phyloP scores from a whole-genome alignment of 345 rosid genomes.

The Adansonia digitata region DNA sequence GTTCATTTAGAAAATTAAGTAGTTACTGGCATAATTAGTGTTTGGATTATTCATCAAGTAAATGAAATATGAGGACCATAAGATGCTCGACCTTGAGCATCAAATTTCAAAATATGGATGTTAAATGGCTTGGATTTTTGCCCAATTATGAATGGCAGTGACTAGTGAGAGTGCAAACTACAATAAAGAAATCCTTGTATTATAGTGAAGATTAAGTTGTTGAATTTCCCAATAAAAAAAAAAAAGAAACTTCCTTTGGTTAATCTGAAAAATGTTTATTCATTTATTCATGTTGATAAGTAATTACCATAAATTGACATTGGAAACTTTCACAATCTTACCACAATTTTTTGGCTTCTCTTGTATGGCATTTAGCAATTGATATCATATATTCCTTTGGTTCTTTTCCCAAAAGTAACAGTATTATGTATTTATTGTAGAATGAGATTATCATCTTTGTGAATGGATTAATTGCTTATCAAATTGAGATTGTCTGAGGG shows the following conservation, averaged over 20 bases:
- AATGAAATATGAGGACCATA: neutral
- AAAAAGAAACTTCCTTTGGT: neutral
- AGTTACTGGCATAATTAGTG: neutral
- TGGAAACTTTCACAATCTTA: neutral
- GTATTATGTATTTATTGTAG: constrained; percentile 10
- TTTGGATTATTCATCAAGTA: neutral
- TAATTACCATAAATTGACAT: neutral
- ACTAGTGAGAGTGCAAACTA: neutral
- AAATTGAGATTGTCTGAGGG: constrained; percentile 17
- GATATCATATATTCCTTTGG: neutral
- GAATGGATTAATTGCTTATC: constrained; percentile 4
- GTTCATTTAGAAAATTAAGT: neutral
- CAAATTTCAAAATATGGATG: neutral
- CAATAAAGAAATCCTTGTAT: neutral
- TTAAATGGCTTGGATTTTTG: neutral
- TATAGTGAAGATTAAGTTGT: neutral
- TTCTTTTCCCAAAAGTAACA: neutral
- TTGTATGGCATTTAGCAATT: neutral
- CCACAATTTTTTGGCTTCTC: neutral
- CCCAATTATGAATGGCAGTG: neutral
- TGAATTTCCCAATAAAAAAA: too few species aligned
- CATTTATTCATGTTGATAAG: neutral
- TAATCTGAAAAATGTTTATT: neutral
- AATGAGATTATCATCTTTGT: constrained; percentile 1
- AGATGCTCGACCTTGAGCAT: neutral